These are phyloP conservation scores for Cladorrhinum sp. DNA, from an alignment of 2,329 filamentous ascomycete species.

Conservation along the genomic window DNA sequence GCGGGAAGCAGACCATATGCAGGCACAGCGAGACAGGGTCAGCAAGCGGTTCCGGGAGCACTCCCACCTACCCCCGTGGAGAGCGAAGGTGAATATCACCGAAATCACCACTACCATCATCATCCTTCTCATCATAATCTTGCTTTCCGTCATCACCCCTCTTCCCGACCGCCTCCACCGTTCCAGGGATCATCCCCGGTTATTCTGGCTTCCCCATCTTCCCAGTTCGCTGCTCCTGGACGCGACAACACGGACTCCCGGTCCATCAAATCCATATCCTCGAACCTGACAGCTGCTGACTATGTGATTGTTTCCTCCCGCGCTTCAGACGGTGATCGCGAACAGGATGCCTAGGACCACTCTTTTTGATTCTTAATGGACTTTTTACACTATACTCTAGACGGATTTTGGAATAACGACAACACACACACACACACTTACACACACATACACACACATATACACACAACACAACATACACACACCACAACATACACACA, in stretches of 20 bases:
- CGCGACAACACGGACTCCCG: constrained; percentile 18
- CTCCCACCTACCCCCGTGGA: constrained; percentile 59
- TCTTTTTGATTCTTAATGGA: too few species aligned
- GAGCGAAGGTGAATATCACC: constrained; percentile 57
- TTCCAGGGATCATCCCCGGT: constrained; percentile 1
- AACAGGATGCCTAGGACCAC: constrained; percentile 36
- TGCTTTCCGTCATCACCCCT: constrained; percentile 28
- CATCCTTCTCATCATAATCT: constrained; percentile 43
- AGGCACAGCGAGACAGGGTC: constrained; percentile 49
- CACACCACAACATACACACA: not conserved
- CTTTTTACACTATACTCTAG: not conserved
- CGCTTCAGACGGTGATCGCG: constrained; percentile 42
- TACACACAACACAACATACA: not conserved
- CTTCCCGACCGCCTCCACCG: constrained; percentile 9
- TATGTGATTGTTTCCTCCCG: constrained; percentile 35
- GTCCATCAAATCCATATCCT: constrained; percentile 28
- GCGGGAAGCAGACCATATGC: constrained; percentile 44
- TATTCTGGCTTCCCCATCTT: too few species aligned
- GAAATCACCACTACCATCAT: constrained; percentile 30
- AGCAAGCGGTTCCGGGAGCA: constrained; percentile 52
- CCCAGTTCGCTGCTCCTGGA: too few species aligned
- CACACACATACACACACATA: not conserved
- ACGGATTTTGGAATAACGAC: not conserved
- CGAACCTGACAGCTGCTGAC: constrained; percentile 41
- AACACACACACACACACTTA: not conserved